Conservation (phyloP, 2,329 filamentous ascomycete genomes). For the Cladosporium sp. region DNA sequence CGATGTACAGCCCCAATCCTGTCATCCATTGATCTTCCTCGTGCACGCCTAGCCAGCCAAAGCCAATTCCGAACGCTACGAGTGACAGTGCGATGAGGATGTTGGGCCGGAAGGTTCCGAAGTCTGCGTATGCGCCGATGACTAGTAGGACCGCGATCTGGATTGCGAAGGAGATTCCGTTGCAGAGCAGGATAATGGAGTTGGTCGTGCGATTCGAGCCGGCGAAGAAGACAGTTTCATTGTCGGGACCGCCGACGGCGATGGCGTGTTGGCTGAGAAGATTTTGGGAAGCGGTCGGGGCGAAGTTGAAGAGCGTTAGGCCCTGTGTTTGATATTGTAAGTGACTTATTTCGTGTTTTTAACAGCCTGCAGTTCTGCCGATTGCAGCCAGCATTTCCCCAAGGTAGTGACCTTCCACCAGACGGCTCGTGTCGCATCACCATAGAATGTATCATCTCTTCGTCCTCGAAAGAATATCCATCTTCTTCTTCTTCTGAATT, state of each 20-base stretch:
- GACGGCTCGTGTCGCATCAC: background rate
- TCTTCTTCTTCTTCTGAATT: background rate
- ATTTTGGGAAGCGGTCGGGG: slow-evolving; percentile 62
- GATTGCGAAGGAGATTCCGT: slow-evolving; percentile 65
- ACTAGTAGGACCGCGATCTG: slow-evolving; percentile 56
- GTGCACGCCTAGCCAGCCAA: slow-evolving; percentile 64
- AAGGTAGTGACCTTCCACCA: no score
- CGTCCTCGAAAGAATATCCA: background rate
- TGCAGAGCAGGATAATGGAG: slow-evolving; percentile 61
- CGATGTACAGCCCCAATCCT: slow-evolving; percentile 60
- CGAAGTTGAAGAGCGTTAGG: slow-evolving; percentile 58
- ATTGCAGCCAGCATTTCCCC: no score
- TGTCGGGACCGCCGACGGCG: slow-evolving; percentile 34
- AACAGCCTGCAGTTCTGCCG: no score
- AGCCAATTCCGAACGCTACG: slow-evolving; percentile 60
- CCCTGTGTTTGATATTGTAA: background rate
- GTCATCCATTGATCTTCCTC: slow-evolving; percentile 56
- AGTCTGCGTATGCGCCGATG: slow-evolving; percentile 57
- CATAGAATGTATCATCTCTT: no score
- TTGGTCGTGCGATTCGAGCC: slow-evolving; percentile 58
- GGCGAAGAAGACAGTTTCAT: slow-evolving; percentile 51
- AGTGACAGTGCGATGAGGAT: slow-evolving; percentile 59
- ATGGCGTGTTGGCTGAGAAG: slow-evolving; percentile 58
- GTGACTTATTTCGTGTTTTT: background rate
- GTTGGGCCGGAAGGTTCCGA: slow-evolving; percentile 60